phyloP scores from a whole-genome alignment of 805 yeast species.

The Yamadazyma nakazawae region DNA sequence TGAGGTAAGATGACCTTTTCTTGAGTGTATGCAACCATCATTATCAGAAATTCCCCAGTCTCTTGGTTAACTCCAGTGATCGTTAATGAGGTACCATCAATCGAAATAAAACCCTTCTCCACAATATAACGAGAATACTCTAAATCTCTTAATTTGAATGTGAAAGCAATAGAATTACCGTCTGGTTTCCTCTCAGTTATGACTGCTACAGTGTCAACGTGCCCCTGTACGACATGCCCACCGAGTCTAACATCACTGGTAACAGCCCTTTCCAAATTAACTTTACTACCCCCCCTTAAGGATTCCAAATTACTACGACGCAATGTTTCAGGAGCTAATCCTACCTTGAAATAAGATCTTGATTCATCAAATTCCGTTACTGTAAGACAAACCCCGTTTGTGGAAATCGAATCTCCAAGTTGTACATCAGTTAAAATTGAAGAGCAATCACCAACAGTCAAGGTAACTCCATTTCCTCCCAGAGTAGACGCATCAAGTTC shows the following conservation, averaged over 20 bases:
- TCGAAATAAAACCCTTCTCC: slow-evolving; percentile 88
- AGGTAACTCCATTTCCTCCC: slow-evolving; percentile 74
- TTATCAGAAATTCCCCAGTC: slow-evolving; percentile 62
- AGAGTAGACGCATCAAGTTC: slow-evolving; percentile 45
- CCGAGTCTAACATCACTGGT: slow-evolving; percentile 83
- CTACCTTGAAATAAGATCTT: slow-evolving; percentile 68
- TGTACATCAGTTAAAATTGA: slow-evolving; percentile 74
- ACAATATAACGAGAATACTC: slow-evolving; percentile 72
- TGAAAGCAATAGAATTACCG: slow-evolving; percentile 72
- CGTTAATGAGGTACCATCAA: slow-evolving; percentile 93
- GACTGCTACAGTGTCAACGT: slow-evolving; percentile 83
- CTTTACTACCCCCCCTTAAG: slow-evolving; percentile 55
- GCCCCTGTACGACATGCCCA: slow-evolving; percentile 98
- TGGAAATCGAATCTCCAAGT: slow-evolving; percentile 89
- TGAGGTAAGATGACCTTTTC: slow-evolving; percentile 68
- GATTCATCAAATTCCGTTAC: slow-evolving; percentile 71
- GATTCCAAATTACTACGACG: slow-evolving; percentile 73
- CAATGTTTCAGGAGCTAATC: slow-evolving; percentile 89
- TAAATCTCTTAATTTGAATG: slow-evolving; percentile 66
- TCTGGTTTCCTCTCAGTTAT: slow-evolving; percentile 56
- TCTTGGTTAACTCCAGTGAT: slow-evolving; percentile 72
- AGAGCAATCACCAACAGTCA: slow-evolving; percentile 60
- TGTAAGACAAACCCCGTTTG: slow-evolving; percentile 89
- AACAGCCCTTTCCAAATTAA: slow-evolving; percentile 92
- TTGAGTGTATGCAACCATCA: slow-evolving; percentile 92